phyloP scores from a whole-genome alignment of 208 protist genomes.

The Crithidia bombi region DNA sequence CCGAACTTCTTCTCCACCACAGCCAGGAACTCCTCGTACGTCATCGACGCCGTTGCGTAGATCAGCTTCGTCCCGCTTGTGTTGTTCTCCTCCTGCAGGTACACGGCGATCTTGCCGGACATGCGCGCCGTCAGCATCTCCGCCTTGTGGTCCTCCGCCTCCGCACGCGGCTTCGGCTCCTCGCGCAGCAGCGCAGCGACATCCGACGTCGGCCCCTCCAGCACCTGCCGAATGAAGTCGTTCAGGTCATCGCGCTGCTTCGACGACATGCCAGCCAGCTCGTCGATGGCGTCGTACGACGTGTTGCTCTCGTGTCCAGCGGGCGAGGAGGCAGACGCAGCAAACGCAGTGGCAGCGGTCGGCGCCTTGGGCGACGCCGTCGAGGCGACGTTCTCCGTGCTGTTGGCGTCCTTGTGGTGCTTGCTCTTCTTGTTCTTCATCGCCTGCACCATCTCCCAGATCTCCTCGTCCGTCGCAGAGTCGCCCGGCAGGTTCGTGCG shows the following conservation, averaged over 20 bases:
- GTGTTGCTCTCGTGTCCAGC: slow-evolving; percentile 4
- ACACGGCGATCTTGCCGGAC: slow-evolving; percentile 71
- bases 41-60: slow-evolving; percentile 64
- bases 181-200: slow-evolving; percentile 44
- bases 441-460: slow-evolving; percentile 58
- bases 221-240: slow-evolving; percentile 79
- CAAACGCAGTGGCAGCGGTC: not conserved
- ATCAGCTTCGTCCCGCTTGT: slow-evolving; percentile 66
- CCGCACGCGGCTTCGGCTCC: slow-evolving; percentile 30
- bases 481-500: slow-evolving; percentile 63
- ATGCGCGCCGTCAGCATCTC: slow-evolving; percentile 47
- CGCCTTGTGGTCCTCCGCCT: slow-evolving; percentile 46
- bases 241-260: slow-evolving; percentile 73
- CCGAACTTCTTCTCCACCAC: slow-evolving; percentile 87
- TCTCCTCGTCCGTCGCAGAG: slow-evolving; percentile 52
- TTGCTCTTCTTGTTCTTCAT: slow-evolving; percentile 33
- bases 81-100: slow-evolving; percentile 72
- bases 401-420: slow-evolving; percentile 29
- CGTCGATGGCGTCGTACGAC: slow-evolving; percentile 42
- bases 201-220: slow-evolving; percentile 57
- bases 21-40: slow-evolving; percentile 67
- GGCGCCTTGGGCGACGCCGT: slow-evolving; percentile 8
- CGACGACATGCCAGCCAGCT: slow-evolving; percentile 58
- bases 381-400: not conserved
- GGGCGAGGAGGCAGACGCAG: slow-evolving; percentile 2